Percentiles rank a stretch among this genome's conserved stretches.
Conservation (phyloP, 352 stramenopile species). For the Globisporangium spinosum region DNA sequence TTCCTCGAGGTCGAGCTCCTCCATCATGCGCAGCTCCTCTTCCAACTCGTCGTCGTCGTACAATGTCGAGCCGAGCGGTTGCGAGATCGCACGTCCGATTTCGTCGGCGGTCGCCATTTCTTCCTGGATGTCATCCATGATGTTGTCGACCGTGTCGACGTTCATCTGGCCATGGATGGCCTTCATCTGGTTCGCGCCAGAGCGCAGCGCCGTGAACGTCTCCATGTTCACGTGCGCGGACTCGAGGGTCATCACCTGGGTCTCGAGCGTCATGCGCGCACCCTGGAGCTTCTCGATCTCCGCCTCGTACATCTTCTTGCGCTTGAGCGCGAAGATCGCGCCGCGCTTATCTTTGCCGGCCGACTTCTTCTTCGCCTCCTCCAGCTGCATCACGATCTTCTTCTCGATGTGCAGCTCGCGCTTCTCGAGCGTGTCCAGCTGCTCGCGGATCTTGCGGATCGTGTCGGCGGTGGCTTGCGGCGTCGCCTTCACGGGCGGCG, state of each 20-base stretch:
- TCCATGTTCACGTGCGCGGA: conserved; percentile 94
- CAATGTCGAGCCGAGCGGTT: conserved; percentile 91
- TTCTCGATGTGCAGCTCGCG: conserved; percentile 95
- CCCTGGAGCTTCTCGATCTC: conserved; percentile 98
- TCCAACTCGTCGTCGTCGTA: conserved; percentile 94
- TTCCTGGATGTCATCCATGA: conserved; percentile 98
- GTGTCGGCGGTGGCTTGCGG: conserved; percentile 80
- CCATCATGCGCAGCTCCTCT: conserved; percentile 91
- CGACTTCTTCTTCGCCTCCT: conserved; percentile 96
- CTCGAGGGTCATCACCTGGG: conserved; percentile 90
- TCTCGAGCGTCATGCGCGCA: conserved; percentile 96
- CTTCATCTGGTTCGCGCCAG: conserved; percentile 92
- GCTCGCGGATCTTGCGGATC: conserved; percentile 89
- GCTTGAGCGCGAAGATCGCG: conserved; percentile 96
- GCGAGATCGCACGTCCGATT: conserved; percentile 92
- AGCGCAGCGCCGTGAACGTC: conserved; percentile 94
- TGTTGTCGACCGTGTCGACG: conserved; percentile 96
- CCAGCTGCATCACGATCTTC: conserved; percentile 92
- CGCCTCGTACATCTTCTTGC: conserved; percentile 98
- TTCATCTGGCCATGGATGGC: conserved; percentile 94
- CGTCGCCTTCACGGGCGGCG: conserved; percentile 44
- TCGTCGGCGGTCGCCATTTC: conserved; percentile 95
- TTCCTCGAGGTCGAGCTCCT: conserved; percentile 90
- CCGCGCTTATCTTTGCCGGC: conserved; percentile 96
- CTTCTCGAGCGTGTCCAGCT: conserved; percentile 91